A percentile compares a stretch with the other conserved stretches of the same genome.
phyloP scores from a whole-genome alignment of 768 basidiomycete species.

The Cystobasidium tubakii region DNA sequence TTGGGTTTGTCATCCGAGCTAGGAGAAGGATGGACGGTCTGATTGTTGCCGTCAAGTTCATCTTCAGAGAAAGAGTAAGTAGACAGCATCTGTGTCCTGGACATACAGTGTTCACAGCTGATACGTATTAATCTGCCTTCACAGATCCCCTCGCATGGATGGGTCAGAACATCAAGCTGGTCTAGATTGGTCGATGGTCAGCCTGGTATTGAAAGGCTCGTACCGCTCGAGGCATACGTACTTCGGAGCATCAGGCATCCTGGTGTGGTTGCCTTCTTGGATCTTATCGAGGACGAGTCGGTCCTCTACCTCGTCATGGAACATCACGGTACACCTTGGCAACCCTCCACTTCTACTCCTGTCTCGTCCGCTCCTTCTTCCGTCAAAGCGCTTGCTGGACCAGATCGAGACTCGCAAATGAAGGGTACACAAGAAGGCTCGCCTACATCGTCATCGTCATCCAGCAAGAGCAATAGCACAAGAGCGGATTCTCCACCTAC shows the following conservation, averaged over 20 bases:
- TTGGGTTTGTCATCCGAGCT: slow-evolving; percentile 90
- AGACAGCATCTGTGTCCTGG: slow-evolving; percentile 57
- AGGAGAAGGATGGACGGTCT: slow-evolving; percentile 57
- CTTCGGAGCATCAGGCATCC: slow-evolving; percentile 66
- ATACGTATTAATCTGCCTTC: slow-evolving; percentile 17
- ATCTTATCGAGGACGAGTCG: slow-evolving; percentile 71
- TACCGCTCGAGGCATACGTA: slow-evolving; percentile 77
- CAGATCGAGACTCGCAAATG: slow-evolving; percentile 6
- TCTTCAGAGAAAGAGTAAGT: slow-evolving; percentile 62
- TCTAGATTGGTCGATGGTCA: slow-evolving; percentile 32
- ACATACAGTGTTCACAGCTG: too few relatives aligned
- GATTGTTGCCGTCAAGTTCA: slow-evolving; percentile 92
- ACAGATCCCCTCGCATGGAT: slow-evolving; percentile 31
- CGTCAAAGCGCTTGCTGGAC: neutral
- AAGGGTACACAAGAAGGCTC: neutral
- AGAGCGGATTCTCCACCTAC: neutral
- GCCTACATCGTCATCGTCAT: neutral
- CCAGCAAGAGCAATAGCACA: neutral
- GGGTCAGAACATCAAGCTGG: slow-evolving; percentile 38
- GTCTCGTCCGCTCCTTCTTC: neutral
- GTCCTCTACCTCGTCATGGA: slow-evolving; percentile 80
- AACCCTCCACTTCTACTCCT: neutral
- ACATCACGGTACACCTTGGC: slow-evolving; percentile 87
- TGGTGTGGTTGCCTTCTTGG: slow-evolving; percentile 74
- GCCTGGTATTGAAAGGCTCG: slow-evolving; percentile 39